A percentile compares a stretch with the other conserved stretches of the same genome.
Evolutionary conservation across 345 rosid species (phyloP).

Genomic region (Zanthoxylum bungeanum): DNA sequence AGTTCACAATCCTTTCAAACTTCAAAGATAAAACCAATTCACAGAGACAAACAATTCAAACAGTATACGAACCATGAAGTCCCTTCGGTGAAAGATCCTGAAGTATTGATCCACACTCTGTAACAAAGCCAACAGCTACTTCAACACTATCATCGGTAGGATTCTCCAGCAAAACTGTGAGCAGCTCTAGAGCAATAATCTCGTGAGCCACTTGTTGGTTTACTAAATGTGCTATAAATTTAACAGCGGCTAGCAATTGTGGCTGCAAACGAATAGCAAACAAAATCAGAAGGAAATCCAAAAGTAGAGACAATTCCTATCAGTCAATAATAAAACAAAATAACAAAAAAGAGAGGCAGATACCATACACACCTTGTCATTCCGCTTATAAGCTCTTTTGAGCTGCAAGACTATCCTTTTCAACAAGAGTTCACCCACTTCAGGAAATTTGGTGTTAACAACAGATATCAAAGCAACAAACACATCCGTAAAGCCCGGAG

Average conservation of each 20-base stretch:
- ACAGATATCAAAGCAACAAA: conserved; percentile 87
- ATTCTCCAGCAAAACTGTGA: conserved; percentile 62
- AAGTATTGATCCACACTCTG: conserved; percentile 88
- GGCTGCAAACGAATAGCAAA: conserved; percentile 46
- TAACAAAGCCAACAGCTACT: conserved; percentile 91
- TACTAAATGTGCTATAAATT: conserved; percentile 89
- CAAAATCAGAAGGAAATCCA: background rate
- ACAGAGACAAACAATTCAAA: background rate
- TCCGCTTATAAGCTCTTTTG: conserved; percentile 92
- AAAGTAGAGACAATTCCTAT: background rate
- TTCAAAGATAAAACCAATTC: background rate
- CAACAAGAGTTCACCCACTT: conserved; percentile 78
- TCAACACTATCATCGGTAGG: conserved; percentile 96
- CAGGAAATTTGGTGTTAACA: conserved; percentile 82
- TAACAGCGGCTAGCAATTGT: conserved; percentile 89
- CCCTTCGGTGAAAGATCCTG: conserved; percentile 92
- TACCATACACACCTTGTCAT: conserved; percentile 73
- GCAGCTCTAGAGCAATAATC: conserved; percentile 80
- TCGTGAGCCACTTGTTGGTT: conserved; percentile 93
- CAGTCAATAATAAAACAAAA: conserved; percentile 1
- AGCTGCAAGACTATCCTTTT: conserved; percentile 88
- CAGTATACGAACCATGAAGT: conserved; percentile 56
- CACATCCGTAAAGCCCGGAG: conserved; percentile 86
- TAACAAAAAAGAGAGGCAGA: background rate
- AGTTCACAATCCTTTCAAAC: background rate